A percentile compares a stretch with the other conserved stretches of the same genome.
Conservation (phyloP, 164 flowering plant species). For the Vitis labrusca region DNA sequence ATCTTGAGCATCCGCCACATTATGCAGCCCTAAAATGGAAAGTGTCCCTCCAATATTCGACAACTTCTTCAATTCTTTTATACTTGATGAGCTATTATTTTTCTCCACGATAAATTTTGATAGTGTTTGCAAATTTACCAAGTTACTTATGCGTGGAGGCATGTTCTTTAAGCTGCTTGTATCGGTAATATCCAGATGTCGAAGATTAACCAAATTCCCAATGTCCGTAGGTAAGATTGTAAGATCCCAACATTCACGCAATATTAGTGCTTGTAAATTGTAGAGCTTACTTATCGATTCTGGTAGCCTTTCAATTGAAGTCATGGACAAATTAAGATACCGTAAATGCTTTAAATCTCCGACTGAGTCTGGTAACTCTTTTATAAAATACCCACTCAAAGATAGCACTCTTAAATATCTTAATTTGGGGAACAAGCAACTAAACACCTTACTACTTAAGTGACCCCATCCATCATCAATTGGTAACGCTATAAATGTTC, state of each 20-base stretch:
- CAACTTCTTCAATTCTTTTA: background rate
- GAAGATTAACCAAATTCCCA: background rate
- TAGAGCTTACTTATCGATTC: background rate
- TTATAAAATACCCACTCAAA: no score
- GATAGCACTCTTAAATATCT: no score
- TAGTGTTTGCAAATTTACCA: background rate
- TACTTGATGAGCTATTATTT: background rate
- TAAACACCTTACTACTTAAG: no score
- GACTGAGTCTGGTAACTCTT: background rate
- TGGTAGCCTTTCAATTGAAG: background rate
- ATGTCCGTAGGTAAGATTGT: background rate
- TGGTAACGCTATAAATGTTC: background rate
- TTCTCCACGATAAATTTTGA: background rate
- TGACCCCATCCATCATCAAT: accelerated
- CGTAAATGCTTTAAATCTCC: conserved; percentile 11
- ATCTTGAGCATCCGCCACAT: background rate
- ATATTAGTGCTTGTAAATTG: background rate
- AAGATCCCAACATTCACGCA: background rate
- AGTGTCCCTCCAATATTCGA: background rate
- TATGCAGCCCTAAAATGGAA: background rate
- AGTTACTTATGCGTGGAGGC: background rate
- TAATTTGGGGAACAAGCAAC: no score
- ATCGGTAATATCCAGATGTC: background rate
- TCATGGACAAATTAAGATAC: background rate
- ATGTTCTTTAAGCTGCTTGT: no score